Evolutionary conservation across 2,329 filamentous ascomycete genomes (phyloP), one percentile per base, ranked within the genome.

Genomic region (Hypoxylon sp.): DNA sequence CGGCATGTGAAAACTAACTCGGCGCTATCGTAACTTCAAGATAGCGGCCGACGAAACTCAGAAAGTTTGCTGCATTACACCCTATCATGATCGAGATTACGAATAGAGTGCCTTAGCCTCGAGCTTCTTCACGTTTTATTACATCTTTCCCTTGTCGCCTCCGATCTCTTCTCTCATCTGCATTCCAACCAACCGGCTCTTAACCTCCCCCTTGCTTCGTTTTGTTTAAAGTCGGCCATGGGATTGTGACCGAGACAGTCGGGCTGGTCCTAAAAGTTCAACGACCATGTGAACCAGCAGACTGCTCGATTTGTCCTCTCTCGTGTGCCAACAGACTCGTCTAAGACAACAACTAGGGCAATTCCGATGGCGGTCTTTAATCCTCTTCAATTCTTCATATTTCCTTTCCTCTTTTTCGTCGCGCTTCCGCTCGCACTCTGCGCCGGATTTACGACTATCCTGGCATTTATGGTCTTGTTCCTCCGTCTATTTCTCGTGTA

Each of bases 371-470:
- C 82, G 48, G 77, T 86, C 56, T 78, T 88, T 74, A 87, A 84
- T 55, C 85, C 86, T 23, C 77, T 87, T 65, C 85, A 88, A 75
- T 80, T 82, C 70, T 77, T 91, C 52, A 80, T 89, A 57, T 82
- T 90, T 56, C 89, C 89, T n/a, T 83, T 90, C 73, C 81, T 91
- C 70, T 83, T 88, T 74, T 69, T 90, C 69, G 82, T 90, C 73
- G 89, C 89, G 21, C 79, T 91, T 11, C 90, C 90, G 7, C 83
- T 92, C 58, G 84, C 87, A 71, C 75, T 91, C 53, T 85, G 89
- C 60, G 90, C 90, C 57, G 85, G 84, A 68, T 79, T 91, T 69
- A 92, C 90, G 32, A 89, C 89, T 60, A 84, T 83, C 3, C 72
- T 91, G 51, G 88, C 90, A 41, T 86, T 90, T 69, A 82, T 85